Conservation (phyloP, 2,329 filamentous ascomycete genomes). For the Blastomyces gilchristii region DNA sequence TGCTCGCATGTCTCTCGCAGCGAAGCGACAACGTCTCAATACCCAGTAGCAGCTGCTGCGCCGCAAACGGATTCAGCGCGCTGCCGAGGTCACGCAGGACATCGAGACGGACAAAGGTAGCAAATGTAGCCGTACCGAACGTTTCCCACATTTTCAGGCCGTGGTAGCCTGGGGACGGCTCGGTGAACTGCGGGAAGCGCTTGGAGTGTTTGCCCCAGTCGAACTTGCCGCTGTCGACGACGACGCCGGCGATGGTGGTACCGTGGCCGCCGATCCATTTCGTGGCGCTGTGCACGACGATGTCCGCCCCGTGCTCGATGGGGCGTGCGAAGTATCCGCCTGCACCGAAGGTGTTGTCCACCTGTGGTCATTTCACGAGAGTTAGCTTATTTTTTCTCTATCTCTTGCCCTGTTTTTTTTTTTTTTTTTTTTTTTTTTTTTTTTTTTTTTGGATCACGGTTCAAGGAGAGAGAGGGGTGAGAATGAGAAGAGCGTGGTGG, state of each 20-base stretch:
- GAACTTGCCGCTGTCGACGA: conserved; percentile 84
- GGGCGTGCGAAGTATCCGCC: conserved; percentile 81
- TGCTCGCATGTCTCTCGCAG: conserved; percentile 74
- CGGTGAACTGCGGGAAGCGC: conserved; percentile 86
- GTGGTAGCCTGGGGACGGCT: conserved; percentile 82
- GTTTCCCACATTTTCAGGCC: conserved; percentile 91
- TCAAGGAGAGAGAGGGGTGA: too few relatives aligned
- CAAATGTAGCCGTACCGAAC: conserved; percentile 72
- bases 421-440: too few relatives aligned
- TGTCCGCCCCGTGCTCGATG: conserved; percentile 84
- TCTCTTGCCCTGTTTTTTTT: too few relatives aligned
- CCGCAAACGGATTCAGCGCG: conserved; percentile 76
- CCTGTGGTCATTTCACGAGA: conserved; percentile 34
- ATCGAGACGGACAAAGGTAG: conserved; percentile 79
- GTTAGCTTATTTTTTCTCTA: background rate
- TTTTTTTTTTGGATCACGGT: too few relatives aligned
- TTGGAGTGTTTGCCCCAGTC: conserved; percentile 78
- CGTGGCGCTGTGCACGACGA: conserved; percentile 86
- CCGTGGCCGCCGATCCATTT: conserved; percentile 98
- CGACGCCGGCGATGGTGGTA: conserved; percentile 77
- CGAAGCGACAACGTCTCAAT: conserved; percentile 82
- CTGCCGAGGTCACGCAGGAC: conserved; percentile 78
- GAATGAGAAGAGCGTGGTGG: too few relatives aligned
- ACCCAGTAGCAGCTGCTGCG: conserved; percentile 83
- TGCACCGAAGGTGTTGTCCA: conserved; percentile 92